These are phyloP conservation scores for Fraxinus quadrangulata DNA, from an alignment of 257 asterid genomes.

Conservation along the genomic window DNA sequence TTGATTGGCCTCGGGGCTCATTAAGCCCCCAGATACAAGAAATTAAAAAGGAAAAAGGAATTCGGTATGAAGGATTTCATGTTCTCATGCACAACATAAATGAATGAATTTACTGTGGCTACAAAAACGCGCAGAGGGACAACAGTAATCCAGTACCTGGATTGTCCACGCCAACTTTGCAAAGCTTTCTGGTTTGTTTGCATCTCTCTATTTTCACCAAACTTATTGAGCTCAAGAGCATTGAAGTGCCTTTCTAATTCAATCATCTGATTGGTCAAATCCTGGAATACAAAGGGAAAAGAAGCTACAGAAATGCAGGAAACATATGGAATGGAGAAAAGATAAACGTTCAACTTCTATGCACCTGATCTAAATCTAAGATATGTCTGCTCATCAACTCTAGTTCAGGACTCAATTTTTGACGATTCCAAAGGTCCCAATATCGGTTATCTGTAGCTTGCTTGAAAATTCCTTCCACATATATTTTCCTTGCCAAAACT, in stretches of 20 bases:
- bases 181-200: conserved; percentile 46
- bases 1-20: background rate
- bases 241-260: conserved; percentile 93
- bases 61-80: background rate
- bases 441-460: conserved; percentile 82
- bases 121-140: background rate
- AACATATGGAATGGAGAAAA: conserved; percentile 18
- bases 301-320: conserved; percentile 27
- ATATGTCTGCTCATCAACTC: conserved; percentile 72
- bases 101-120: background rate
- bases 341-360: conserved; percentile 21
- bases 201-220: conserved; percentile 57
- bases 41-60: background rate
- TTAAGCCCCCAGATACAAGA: conserved; percentile 8
- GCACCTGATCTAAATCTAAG: conserved; percentile 69
- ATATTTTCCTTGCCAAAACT: conserved; percentile 80
- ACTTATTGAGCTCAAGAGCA: conserved; percentile 70
- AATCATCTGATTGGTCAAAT: conserved; percentile 72
- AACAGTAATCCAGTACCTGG: conserved; percentile 57
- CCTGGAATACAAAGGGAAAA: conserved; percentile 40
- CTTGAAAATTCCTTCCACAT: conserved; percentile 77
- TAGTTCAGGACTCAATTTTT: conserved; percentile 79
- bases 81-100: background rate
- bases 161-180: conserved; percentile 51
- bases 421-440: conserved; percentile 91